Percentiles rank a stretch among this genome's conserved stretches.
phyloP scores from a whole-genome alignment of 1,284 basidiomycete genomes.

The Boletus hoseneyae region DNA sequence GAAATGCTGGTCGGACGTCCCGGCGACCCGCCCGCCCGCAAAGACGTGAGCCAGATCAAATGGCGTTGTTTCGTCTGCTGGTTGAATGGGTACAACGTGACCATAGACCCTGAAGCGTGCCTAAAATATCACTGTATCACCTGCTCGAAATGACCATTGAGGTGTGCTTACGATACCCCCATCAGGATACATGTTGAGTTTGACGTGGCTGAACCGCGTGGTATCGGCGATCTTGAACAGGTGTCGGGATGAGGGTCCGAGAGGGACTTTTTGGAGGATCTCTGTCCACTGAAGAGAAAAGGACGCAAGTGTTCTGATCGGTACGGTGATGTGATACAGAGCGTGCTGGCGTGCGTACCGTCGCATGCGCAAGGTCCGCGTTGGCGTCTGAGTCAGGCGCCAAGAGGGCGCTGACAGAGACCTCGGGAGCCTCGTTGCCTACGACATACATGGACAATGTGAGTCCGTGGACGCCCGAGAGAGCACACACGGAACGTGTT shows the following conservation, averaged over 20 bases:
- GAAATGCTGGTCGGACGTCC: conserved; percentile 90
- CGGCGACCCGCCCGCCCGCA: conserved; percentile 81
- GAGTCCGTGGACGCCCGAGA: not conserved
- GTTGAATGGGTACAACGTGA: conserved; percentile 64
- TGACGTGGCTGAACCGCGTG: conserved; percentile 72
- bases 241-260: conserved; percentile 84
- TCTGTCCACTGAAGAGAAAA: conserved; percentile 65
- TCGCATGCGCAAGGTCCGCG: conserved; percentile 45
- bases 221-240: conserved; percentile 73
- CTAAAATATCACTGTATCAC: conserved; percentile 38
- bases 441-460: not conserved
- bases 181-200: conserved; percentile 95
- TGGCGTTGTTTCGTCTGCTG: conserved; percentile 43
- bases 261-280: conserved; percentile 67
- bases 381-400: conserved; percentile 41
- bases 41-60: conserved; percentile 92
- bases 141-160: not conserved
- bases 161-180: conserved; percentile 79
- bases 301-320: not conserved
- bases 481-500: conserved; percentile 3
- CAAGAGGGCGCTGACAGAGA: conserved; percentile 67
- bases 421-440: conserved; percentile 90
- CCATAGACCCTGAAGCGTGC: conserved; percentile 88
- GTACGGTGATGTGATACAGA: not conserved
- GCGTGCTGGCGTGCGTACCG: conserved; percentile 40